Base-by-base conservation (phyloP, 345 rosid genomes). In the Sisymbrium altissimum region DNA sequence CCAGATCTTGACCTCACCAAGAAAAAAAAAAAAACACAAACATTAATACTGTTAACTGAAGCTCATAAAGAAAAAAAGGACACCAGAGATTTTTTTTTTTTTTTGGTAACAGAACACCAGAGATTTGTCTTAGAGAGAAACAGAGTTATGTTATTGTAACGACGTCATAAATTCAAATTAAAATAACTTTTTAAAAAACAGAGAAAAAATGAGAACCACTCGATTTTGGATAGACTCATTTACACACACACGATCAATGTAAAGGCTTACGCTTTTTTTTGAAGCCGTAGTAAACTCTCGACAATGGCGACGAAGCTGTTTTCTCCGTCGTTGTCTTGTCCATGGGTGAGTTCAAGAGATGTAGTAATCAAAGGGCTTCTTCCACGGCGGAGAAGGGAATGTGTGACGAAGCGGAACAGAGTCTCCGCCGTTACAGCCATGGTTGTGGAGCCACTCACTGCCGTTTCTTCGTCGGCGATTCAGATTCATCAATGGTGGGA, bases 301-400 rank as follows among this genome's bases (percentile, higher is more conserved):
- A 71, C 49, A 33, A 78, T 78, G 81, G 68, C 81, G 77, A 71
- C 73, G 77, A 78, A 71, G 77, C 52, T 78, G 73, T 25, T 78
- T 60, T 58, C 64, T 23, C 68, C 72, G 59, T 41, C 81, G 27
- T 60, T 78, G 48, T 78, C 69, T 39, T 78, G 77, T 66, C 73
- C 77, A 10, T 78, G 76, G 73, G 12, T 72, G 6, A 58, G 73
- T 41, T 66, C 81, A 65, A 66, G 81, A 33, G 73, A 65, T 6
- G 60, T 68, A 7, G 21, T 25, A 49, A 41, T 33, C 64, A 71
- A 59, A 65, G 71, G 46, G 19, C 17, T 52, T 68, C 70, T 30
- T 59, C 74, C 73, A 35, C 32, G 21, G 36, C 25, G 45, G 63
- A 77, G 67, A 64, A 2, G 7, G 1, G 58, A 33, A 29, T 58